Evolutionary conservation across 768 basidiomycete genomes (phyloP).

Genomic region (Arthromyces matolae): DNA sequence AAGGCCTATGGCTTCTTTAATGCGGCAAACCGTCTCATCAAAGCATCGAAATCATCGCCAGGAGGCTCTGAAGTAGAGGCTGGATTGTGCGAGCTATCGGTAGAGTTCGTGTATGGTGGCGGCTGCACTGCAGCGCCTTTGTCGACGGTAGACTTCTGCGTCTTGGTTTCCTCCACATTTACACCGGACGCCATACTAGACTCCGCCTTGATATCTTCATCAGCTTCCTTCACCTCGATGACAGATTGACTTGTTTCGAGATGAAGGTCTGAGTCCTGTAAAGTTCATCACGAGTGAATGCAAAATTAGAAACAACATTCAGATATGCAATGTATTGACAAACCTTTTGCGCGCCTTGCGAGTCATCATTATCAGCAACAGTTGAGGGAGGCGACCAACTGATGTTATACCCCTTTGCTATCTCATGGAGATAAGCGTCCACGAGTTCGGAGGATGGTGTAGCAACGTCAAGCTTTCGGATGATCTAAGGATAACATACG

Average conservation of each 20-base stretch:
- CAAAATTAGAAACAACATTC: too few relatives aligned
- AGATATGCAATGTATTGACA: too few relatives aligned
- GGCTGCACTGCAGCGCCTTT: constrained; percentile 17
- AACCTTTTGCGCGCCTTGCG: constrained; percentile 38
- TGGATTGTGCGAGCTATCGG: constrained; percentile 18
- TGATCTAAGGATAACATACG: constrained; percentile 52
- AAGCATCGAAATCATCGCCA: constrained; percentile 71
- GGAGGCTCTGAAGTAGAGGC: constrained; percentile 27
- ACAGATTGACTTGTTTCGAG: constrained; percentile 7
- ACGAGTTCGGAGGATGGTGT: constrained; percentile 76
- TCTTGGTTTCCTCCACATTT: too few relatives aligned
- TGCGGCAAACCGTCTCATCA: constrained; percentile 79
- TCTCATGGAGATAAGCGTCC: constrained; percentile 85
- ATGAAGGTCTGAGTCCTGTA: constrained; percentile 17
- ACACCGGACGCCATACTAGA: too few relatives aligned
- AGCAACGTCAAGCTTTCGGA: constrained; percentile 64
- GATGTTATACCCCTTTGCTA: constrained; percentile 83
- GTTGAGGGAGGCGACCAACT: constrained; percentile 49
- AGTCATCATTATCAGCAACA: constrained; percentile 19
- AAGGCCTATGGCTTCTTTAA: constrained; percentile 69
- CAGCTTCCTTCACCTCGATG: constrained; percentile 20
- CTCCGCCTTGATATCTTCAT: too few relatives aligned
- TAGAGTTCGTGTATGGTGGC: constrained; percentile 24
- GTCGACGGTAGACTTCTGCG: too few relatives aligned
- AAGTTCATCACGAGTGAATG: too few relatives aligned